Base-by-base conservation (phyloP, 345 rosid genomes). In the Raphanus raphanistrum region DNA sequence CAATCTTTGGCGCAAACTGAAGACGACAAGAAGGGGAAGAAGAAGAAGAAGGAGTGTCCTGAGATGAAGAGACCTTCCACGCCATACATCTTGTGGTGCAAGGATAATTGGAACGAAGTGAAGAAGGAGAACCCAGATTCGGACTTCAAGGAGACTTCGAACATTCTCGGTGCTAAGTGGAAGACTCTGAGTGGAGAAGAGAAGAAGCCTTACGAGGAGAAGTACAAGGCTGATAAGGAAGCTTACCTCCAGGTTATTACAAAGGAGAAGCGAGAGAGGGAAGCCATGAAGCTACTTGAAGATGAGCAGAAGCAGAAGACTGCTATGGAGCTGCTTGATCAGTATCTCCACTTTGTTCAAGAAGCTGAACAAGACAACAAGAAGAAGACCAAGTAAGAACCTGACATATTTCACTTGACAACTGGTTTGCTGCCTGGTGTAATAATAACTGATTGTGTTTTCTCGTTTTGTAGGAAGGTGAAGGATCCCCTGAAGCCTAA, bases 181-280 rank as follows among this genome's bases (percentile, higher is more conserved):
- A 94, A 94, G 85, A 82, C 67, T 13, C 71, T 86, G 6, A 84
- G 57, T 50, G 57, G 8, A 5, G 92, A 88, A 66, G 96, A 90
- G 72, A 94, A 90, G 91, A 94, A 90, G 81, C 97, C 97, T 15
- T 94, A 92, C 11, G 97, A 92, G 83, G 98, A 90, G 84, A 90
- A 68, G 83, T 92, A 90, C 58, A 92, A 85, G 29, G 86, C 81
- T 4, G 57, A 15, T 71, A 94, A 86, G 77, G 97, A 87, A 66
- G 89, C 84, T 3, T 92, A 92, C 80, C 83, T 94, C 66, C 90
- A 82, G 68, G 85, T 87, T 52, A 75, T 80, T n/a, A 80, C 90
- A 0, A 92, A 92, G 82, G 98, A 89, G 83, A 92, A 87, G 81
- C 89, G 95, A 0, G 98, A 94, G 80, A 74, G n/a, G 1, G 97